phyloP scores from a whole-genome alignment of 768 basidiomycete genomes.

The Chalciporus chontae region DNA sequence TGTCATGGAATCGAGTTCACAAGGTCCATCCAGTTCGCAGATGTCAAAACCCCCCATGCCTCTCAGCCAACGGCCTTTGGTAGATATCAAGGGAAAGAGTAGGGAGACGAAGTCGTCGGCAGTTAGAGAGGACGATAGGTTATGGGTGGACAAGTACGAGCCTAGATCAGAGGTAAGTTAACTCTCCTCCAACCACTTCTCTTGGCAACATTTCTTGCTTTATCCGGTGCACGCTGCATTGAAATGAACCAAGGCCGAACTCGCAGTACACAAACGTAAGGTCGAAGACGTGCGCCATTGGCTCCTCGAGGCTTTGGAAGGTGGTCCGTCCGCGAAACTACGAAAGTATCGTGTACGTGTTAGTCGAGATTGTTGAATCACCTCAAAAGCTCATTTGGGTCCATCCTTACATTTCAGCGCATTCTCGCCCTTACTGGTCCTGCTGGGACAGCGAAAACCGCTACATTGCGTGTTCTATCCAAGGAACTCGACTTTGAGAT shows the following conservation, averaged over 20 bases:
- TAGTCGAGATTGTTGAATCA: background rate
- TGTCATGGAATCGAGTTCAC: constrained; percentile 4
- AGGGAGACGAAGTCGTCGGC: constrained; percentile 6
- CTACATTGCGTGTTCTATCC: constrained; percentile 73
- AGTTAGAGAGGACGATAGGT: constrained; percentile 31
- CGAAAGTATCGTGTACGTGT: constrained; percentile 69
- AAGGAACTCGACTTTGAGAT: constrained; percentile 75
- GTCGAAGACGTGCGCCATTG: constrained; percentile 75
- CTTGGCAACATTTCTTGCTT: background rate
- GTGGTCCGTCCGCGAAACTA: constrained; percentile 58
- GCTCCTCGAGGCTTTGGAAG: constrained; percentile 69
- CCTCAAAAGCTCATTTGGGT: background rate
- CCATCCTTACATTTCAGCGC: constrained; percentile 44
- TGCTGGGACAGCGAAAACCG: constrained; percentile 88
- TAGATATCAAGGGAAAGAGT: constrained; percentile 25
- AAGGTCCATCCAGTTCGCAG: background rate
- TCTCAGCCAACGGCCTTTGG: background rate
- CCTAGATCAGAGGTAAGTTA: constrained; percentile 50
- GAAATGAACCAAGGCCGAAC: constrained; percentile 46
- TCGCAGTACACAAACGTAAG: constrained; percentile 79
- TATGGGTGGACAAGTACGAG: constrained; percentile 67
- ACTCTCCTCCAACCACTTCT: constrained; percentile 1
- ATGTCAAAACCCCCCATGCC: background rate
- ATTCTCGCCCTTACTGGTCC: constrained; percentile 85
- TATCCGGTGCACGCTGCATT: background rate